Percentiles rank a stretch among this genome's conserved stretches.
phyloP scores from a whole-genome alignment of 225 moss, liverwort and hornwort species.

The Sphagnum contortum region DNA sequence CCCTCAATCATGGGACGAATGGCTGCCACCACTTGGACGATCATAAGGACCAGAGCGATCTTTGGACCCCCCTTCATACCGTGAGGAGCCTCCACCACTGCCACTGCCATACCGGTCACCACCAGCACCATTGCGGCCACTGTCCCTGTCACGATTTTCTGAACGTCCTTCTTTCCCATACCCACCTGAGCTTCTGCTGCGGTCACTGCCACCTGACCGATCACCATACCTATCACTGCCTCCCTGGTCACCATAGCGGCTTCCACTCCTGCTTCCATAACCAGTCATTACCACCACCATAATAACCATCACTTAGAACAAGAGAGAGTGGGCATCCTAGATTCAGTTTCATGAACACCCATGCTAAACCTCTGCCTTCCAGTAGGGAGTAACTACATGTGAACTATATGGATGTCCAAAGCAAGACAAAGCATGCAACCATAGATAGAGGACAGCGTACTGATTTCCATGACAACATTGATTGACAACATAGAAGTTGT shows the following conservation, averaged over 20 bases:
- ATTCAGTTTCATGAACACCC: too few species aligned
- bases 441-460: too few species aligned
- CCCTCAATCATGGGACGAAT: slow-evolving; percentile 54
- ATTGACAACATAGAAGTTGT: too few species aligned
- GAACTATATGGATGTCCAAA: too few species aligned
- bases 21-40: slow-evolving; percentile 79
- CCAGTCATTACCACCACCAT: too few species aligned
- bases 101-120: slow-evolving; percentile 61
- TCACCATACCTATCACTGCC: slow-evolving; percentile 56
- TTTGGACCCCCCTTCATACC: slow-evolving; percentile 73
- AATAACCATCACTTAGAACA: too few species aligned
- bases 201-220: slow-evolving; percentile 51
- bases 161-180: slow-evolving; percentile 54
- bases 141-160: slow-evolving; percentile 51
- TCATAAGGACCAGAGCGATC: slow-evolving; percentile 96
- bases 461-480: too few species aligned
- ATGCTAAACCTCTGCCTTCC: too few species aligned
- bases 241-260: slow-evolving; percentile 10
- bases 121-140: slow-evolving; percentile 36
- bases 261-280: slow-evolving; percentile 11
- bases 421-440: too few species aligned
- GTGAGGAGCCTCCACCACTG: slow-evolving; percentile 69
- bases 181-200: slow-evolving; percentile 40
- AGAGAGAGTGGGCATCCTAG: too few species aligned
- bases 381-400: too few species aligned